Evolutionary conservation across 345 rosid genomes (phyloP).

Genomic region (Moricandia moricandioides): DNA sequence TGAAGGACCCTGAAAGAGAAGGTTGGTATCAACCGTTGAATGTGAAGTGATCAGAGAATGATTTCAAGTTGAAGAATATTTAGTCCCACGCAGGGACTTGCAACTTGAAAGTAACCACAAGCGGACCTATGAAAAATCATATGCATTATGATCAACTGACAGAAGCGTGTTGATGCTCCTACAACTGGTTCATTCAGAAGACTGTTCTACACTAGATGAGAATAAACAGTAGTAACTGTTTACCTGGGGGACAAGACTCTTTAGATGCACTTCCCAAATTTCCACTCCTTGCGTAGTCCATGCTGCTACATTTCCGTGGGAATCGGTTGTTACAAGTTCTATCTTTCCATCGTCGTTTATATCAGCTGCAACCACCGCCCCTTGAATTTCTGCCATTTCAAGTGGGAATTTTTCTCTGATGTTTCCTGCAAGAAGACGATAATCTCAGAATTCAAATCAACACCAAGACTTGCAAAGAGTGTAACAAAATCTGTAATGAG

Average conservation of each 20-base stretch:
- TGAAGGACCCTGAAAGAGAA: constrained; percentile 71
- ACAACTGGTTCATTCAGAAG: background rate
- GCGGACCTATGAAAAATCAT: background rate
- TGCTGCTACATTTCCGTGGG: constrained; percentile 97
- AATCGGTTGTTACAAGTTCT: constrained; percentile 92
- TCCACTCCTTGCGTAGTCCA: constrained; percentile 91
- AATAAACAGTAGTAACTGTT: constrained; percentile 6
- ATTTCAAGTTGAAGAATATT: background rate
- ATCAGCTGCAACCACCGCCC: constrained; percentile 93
- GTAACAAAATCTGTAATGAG: background rate
- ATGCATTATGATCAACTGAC: constrained; percentile 1
- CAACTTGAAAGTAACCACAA: constrained; percentile 12
- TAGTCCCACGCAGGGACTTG: background rate
- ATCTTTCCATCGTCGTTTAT: constrained; percentile 98
- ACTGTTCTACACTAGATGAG: background rate
- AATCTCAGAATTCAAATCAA: constrained; percentile 30
- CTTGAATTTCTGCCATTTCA: constrained; percentile 99
- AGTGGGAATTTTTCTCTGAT: constrained; percentile 85
- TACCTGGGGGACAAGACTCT: constrained; percentile 96
- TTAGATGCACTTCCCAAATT: constrained; percentile 87
- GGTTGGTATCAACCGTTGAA: constrained; percentile 19
- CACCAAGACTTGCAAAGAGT: constrained; percentile 22
- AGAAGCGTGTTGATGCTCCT: constrained; percentile 9
- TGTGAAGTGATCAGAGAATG: background rate
- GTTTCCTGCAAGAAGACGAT: constrained; percentile 51